Conservation (phyloP, 2,329 filamentous ascomycete species). For the Aspergillus latus region DNA sequence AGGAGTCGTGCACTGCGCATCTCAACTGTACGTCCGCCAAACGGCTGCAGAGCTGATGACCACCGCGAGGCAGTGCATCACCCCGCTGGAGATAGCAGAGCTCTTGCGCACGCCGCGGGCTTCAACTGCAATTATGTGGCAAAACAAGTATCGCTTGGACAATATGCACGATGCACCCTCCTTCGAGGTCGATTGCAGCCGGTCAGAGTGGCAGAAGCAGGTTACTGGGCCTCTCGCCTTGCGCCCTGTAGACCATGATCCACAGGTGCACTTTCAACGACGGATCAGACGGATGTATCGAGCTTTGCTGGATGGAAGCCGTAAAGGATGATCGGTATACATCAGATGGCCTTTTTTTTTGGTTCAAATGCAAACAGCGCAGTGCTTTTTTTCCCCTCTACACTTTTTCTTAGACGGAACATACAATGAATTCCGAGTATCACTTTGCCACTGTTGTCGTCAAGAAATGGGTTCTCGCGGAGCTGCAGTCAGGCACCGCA, state of each 20-base stretch:
- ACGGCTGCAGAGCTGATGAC: not conserved
- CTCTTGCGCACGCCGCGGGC: not conserved
- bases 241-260: not conserved
- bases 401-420: too few species aligned
- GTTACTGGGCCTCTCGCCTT: not conserved
- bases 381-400: too few species aligned
- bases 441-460: too few species aligned
- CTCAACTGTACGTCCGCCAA: not conserved
- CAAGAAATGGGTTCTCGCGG: too few species aligned
- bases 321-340: too few species aligned
- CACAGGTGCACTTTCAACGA: not conserved
- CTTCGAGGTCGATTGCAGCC: not conserved
- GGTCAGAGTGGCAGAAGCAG: not conserved
- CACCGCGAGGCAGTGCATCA: not conserved
- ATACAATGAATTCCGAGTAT: too few species aligned
- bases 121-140: not conserved
- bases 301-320: not conserved
- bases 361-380: too few species aligned
- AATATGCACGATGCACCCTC: not conserved
- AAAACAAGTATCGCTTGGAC: conserved; percentile 1
- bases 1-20: conserved; percentile 18
- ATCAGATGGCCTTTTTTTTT: too few species aligned
- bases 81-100: not conserved
- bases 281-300: conserved; percentile 4
- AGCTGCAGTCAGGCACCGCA: too few species aligned